A percentile compares a stretch with the other conserved stretches of the same genome.
These are phyloP conservation scores for Leishmania major DNA, from an alignment of 208 protist genomes.

Conservation along the genomic window DNA sequence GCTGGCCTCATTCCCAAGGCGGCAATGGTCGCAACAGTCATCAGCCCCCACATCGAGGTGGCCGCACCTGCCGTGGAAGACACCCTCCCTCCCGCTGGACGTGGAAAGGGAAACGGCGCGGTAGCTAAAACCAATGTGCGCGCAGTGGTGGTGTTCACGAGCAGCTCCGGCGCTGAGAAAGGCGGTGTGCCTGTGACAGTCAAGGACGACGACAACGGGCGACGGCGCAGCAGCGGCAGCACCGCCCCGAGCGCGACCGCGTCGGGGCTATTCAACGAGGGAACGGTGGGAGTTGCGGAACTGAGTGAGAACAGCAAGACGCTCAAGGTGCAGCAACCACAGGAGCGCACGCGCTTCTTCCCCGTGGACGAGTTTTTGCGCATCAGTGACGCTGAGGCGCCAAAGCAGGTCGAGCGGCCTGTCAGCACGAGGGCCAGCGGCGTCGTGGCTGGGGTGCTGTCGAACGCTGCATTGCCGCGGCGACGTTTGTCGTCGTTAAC, in stretches of 20 bases:
- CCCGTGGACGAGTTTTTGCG: slow-evolving; percentile 66
- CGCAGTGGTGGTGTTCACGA: slow-evolving; percentile 24
- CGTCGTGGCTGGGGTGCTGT: neutral
- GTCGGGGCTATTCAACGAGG: slow-evolving; percentile 1
- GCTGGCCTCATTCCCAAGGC: slow-evolving; percentile 13
- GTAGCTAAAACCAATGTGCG: slow-evolving; percentile 18
- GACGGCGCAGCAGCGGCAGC: neutral
- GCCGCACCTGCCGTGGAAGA: neutral
- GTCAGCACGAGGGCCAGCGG: neutral
- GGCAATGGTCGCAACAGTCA: neutral
- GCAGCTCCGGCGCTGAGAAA: neutral
- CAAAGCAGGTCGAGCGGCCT: neutral
- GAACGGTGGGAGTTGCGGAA: slow-evolving; percentile 14
- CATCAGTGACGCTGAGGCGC: slow-evolving; percentile 19
- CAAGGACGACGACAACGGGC: too few relatives aligned
- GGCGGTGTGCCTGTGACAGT: neutral
- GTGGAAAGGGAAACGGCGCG: neutral
- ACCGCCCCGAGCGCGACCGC: neutral
- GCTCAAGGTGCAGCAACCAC: slow-evolving; percentile 45
- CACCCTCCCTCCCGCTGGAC: neutral
- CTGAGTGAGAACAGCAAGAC: slow-evolving; percentile 16
- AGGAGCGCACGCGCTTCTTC: slow-evolving; percentile 50
- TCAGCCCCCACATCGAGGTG: neutral
- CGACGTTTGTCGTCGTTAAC: slow-evolving; percentile 43
- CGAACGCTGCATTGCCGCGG: neutral